Conservation (phyloP, 306 rosid genomes). For the Prunus dulcis region DNA sequence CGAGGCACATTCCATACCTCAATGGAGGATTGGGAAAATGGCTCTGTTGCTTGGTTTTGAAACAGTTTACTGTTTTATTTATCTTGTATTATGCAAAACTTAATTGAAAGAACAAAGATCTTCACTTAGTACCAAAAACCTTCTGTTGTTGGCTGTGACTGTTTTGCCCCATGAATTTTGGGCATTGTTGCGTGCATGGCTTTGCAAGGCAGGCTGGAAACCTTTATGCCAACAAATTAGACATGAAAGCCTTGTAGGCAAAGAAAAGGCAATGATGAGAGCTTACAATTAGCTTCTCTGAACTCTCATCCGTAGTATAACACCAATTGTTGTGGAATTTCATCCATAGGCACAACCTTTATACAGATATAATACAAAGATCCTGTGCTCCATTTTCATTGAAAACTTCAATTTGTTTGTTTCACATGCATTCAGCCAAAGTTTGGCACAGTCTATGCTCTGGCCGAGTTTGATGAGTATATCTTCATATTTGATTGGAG, state of each 20-base stretch:
- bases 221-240: neutral
- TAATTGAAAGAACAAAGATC: neutral
- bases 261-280: neutral
- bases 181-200: neutral
- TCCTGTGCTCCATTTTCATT: neutral
- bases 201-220: neutral
- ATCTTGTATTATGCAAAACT: neutral
- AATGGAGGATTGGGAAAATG: neutral
- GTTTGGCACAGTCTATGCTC: neutral
- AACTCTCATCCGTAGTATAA: neutral
- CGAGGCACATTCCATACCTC: neutral
- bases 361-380: neutral
- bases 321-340: neutral
- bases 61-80: neutral
- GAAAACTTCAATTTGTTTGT: neutral
- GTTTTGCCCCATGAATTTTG: neutral
- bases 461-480: neutral
- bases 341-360: neutral
- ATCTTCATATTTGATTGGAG: neutral
- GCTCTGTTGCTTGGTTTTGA: neutral
- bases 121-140: neutral
- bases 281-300: too few relatives aligned
- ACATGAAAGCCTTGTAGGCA: neutral
- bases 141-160: neutral
- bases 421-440: neutral